Base-by-base conservation (phyloP, 441 rosid genomes). In the Eutrema salsugineum region DNA sequence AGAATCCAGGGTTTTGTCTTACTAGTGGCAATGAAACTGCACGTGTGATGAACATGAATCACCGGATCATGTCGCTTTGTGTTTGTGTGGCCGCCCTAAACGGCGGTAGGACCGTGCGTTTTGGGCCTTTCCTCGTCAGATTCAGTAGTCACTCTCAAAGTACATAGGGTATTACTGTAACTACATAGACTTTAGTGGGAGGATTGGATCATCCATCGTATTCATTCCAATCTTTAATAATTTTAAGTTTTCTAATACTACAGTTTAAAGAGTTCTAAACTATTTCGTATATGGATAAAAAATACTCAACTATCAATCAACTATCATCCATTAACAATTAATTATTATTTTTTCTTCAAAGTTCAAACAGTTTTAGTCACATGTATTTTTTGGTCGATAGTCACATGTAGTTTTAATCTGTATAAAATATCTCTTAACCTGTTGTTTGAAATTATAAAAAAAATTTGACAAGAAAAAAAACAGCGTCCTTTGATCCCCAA, bases 81-180 rank as follows among this genome's bases (percentile, higher is more conserved):
- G 68, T 32, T 58, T 30, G 49, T 15, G 16, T 59, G 27, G 73
- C 43, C 33, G 46, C 63, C 66, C 47, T 24, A 36, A 42, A 67
- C 62, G 49, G 35, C 54, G 63, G 73, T 60, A 67, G 73, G 78
- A 51, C 57, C 20, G 24, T 24, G 27, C 68, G 63, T 47, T 43
- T 42, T 60, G 63, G 49, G 58, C 32, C 20, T 24, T 14, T 43
- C 38, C 27, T 66, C 11, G 11, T 55, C 60, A 65, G 66, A 57
- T 56, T 57, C 53, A 38, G 53, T 55, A 38, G 53, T 55, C 40
- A 35, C 49, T 64, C 51, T 64, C 59, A 72, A 72, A 72, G 71
- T 55, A 64, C 65, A 64, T 44, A 44, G 24, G 27, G 63, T 64
- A 22, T 16, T 72, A 19, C 47, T 61, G 55, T 43, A 62, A 51